Percentiles rank a stretch among this genome's conserved stretches.
Conservation (phyloP, 129 eudicot species). For the Artemisia annua region DNA sequence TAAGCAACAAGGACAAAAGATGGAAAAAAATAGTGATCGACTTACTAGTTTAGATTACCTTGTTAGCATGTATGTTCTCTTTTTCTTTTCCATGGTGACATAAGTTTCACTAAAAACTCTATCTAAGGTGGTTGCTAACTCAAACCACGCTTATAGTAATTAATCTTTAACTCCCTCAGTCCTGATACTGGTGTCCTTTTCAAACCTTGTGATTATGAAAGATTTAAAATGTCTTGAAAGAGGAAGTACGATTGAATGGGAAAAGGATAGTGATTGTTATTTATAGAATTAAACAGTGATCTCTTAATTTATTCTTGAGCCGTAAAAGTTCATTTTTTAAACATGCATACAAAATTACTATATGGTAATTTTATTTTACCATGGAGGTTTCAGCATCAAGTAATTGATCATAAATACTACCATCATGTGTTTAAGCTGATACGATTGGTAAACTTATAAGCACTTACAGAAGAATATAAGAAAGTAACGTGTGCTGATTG, state of each 20-base stretch:
- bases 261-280: background rate
- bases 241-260: background rate
- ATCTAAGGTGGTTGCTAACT: conserved; percentile 9
- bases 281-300: background rate
- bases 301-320: background rate
- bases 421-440: background rate
- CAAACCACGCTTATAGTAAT: background rate
- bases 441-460: background rate
- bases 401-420: background rate
- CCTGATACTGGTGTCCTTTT: background rate
- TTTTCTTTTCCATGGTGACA: background rate
- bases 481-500: background rate
- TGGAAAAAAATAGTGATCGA: background rate
- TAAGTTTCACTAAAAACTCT: background rate
- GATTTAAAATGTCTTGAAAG: background rate
- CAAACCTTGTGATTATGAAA: background rate
- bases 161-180: background rate
- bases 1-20: background rate
- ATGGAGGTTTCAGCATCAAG: background rate
- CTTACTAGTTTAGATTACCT: conserved; percentile 15
- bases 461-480: background rate
- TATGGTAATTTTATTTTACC: background rate
- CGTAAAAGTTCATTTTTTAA: background rate
- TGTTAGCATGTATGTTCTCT: conserved; percentile 9
- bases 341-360: background rate